phyloP scores from a whole-genome alignment of 495 filamentous ascomycete genomes.

The Penicillium fimorum region DNA sequence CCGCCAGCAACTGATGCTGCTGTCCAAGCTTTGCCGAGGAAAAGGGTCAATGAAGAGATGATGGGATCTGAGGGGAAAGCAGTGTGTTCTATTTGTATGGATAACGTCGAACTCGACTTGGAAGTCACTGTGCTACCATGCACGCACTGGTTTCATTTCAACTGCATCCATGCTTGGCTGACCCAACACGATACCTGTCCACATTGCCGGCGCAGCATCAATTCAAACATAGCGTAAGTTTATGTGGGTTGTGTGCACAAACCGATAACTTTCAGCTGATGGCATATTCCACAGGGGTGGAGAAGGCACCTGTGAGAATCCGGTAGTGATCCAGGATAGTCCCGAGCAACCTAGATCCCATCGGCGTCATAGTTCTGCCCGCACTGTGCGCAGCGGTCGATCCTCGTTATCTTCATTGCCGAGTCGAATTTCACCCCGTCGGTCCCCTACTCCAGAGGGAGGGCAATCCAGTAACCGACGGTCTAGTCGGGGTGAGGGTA shows the following conservation, averaged over 20 bases:
- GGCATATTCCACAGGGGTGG: conserved; percentile 1
- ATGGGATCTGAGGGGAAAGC: conserved; percentile 61
- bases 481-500: conserved; percentile 28
- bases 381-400: conserved; percentile 18
- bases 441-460: conserved; percentile 12
- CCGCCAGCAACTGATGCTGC: conserved; percentile 75
- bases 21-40: conserved; percentile 72
- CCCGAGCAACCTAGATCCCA: conserved; percentile 20
- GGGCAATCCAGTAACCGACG: conserved; percentile 8
- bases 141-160: conserved; percentile 85
- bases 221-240: conserved; percentile 34
- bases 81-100: conserved; percentile 94
- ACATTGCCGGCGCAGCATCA: conserved; percentile 78
- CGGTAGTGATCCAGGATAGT: conserved; percentile 30
- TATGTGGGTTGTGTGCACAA: background rate
- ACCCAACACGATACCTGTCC: conserved; percentile 88
- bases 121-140: conserved; percentile 82
- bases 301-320: conserved; percentile 36
- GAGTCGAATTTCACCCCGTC: conserved; percentile 3
- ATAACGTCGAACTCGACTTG: conserved; percentile 69
- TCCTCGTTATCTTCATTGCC: conserved; percentile 22
- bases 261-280: conserved; percentile 15
- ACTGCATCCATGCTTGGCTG: conserved; percentile 77
- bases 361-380: conserved; percentile 24
- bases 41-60: conserved; percentile 62